phyloP scores from a whole-genome alignment of 495 filamentous ascomycete species.

The Parmelia sp. region DNA sequence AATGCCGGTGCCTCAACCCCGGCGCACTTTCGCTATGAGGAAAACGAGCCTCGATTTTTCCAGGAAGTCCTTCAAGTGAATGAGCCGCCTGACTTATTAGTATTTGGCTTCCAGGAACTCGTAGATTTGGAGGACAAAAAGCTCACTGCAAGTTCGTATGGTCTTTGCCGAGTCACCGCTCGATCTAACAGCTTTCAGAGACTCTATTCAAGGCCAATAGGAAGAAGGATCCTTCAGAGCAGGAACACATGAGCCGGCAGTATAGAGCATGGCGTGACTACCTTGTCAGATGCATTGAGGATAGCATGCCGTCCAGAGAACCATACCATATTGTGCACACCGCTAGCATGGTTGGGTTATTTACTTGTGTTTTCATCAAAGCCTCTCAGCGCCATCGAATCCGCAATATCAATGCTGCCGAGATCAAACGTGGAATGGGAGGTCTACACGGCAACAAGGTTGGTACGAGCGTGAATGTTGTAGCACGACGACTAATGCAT shows the following conservation, averaged over 20 bases:
- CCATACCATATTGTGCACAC: slow-evolving; percentile 83
- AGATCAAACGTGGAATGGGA: slow-evolving; percentile 92
- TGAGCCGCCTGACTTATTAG: slow-evolving; percentile 76
- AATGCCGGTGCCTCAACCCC: slow-evolving; percentile 92
- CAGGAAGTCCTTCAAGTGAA: slow-evolving; percentile 63
- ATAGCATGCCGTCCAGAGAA: slow-evolving; percentile 69
- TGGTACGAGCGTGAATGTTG: background rate
- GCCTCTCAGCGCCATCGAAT: slow-evolving; percentile 67
- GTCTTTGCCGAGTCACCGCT: background rate
- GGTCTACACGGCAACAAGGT: slow-evolving; percentile 93
- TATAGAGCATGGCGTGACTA: slow-evolving; percentile 95
- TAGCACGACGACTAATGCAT: background rate
- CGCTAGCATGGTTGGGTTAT: slow-evolving; percentile 84
- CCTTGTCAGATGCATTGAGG: slow-evolving; percentile 70
- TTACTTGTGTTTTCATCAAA: slow-evolving; percentile 92
- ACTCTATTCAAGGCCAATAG: slow-evolving; percentile 53
- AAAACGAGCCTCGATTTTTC: slow-evolving; percentile 66
- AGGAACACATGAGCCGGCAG: slow-evolving; percentile 94
- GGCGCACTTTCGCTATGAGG: slow-evolving; percentile 62
- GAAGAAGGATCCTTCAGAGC: slow-evolving; percentile 82
- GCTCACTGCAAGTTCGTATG: slow-evolving; percentile 75
- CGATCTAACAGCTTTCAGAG: slow-evolving; percentile 29
- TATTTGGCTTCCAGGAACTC: slow-evolving; percentile 97
- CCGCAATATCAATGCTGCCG: slow-evolving; percentile 65
- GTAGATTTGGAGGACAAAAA: slow-evolving; percentile 97